Conservation (phyloP, 1,139 yeast species). For the Hyphopichia buzzinii region DNA sequence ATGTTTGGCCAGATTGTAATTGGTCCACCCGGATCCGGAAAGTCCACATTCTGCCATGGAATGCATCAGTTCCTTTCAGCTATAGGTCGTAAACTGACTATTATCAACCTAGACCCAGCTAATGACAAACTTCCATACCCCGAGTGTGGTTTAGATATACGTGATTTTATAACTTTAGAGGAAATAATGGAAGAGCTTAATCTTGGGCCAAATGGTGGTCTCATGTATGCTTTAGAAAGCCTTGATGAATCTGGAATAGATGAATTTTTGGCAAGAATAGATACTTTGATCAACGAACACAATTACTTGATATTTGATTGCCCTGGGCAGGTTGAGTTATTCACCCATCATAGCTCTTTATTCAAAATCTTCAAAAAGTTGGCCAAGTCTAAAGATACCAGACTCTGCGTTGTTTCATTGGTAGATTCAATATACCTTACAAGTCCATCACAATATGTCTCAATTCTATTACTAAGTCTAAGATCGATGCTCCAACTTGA, state of each 20-base stretch:
- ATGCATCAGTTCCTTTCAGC: constrained; percentile 90
- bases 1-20: constrained; percentile 89
- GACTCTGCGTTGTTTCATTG: constrained; percentile 84
- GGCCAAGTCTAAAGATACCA: constrained; percentile 51
- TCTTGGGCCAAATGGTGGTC: constrained; percentile 93
- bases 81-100: constrained; percentile 82
- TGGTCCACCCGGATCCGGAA: constrained; percentile 98
- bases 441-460: constrained; percentile 88
- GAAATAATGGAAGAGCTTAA: constrained; percentile 84
- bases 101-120: constrained; percentile 92
- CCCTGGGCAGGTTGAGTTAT: constrained; percentile 53
- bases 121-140: constrained; percentile 82
- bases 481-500: constrained; percentile 56
- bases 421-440: constrained; percentile 85
- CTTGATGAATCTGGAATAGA: constrained; percentile 47
- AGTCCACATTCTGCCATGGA: constrained; percentile 92
- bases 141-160: constrained; percentile 72
- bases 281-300: constrained; percentile 53
- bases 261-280: constrained; percentile 57
- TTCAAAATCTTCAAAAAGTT: constrained; percentile 35
- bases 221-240: constrained; percentile 84
- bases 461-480: constrained; percentile 74
- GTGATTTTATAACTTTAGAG: constrained; percentile 84
- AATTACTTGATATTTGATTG: constrained; percentile 86
- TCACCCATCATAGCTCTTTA: constrained; percentile 45